These are phyloP conservation scores for Magnaporthales sp. DNA, from an alignment of 2,329 filamentous ascomycete species.

Conservation along the genomic window DNA sequence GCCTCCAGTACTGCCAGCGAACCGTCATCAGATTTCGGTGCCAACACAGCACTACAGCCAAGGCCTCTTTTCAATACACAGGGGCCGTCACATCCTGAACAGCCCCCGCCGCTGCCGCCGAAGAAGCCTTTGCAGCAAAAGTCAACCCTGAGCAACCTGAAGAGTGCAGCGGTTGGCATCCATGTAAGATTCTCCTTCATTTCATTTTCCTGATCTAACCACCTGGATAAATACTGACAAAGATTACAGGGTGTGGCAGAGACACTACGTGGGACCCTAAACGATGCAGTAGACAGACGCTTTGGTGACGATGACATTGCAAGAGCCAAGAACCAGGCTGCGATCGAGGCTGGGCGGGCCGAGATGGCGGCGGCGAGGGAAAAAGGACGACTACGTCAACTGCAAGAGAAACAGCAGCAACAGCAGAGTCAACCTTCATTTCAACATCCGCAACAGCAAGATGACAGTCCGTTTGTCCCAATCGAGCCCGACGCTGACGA, in stretches of 20 bases:
- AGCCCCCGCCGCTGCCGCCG: neutral
- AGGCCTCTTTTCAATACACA: neutral
- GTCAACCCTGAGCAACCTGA: neutral
- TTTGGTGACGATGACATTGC: neutral
- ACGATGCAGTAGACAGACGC: constrained; percentile 1
- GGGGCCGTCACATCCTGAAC: neutral
- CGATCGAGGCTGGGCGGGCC: constrained; percentile 1
- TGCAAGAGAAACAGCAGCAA: constrained; percentile 1
- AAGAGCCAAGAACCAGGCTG: constrained; percentile 1
- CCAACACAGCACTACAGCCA: neutral
- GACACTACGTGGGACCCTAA: neutral
- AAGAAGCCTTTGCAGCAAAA: constrained; percentile 3
- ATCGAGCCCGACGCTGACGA: constrained; percentile 3
- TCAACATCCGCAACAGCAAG: neutral
- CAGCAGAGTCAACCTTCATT: neutral
- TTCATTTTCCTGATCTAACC: neutral
- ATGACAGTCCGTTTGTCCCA: neutral
- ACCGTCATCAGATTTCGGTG: neutral
- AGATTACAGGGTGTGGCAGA: neutral
- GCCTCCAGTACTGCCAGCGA: neutral
- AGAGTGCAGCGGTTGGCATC: constrained; percentile 2
- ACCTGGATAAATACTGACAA: neutral
- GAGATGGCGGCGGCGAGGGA: constrained; percentile 3
- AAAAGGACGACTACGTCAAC: neutral
- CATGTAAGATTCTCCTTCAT: neutral